These are phyloP conservation scores for Penicillium sp. DNA, from an alignment of 2,329 filamentous ascomycete genomes.

Conservation along the genomic window DNA sequence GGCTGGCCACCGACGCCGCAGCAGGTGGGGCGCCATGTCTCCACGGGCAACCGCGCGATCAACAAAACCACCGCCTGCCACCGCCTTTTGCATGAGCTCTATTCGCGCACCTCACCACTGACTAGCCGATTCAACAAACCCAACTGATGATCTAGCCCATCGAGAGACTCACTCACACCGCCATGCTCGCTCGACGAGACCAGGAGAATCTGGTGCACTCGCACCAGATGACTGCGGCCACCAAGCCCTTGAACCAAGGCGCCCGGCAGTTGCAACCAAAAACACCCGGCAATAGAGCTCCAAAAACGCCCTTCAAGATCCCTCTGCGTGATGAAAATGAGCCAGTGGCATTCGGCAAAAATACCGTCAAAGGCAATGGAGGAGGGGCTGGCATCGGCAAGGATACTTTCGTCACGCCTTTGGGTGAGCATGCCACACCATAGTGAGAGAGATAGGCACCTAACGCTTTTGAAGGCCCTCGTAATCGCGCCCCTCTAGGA, in stretches of 20 bases:
- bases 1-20: neutral
- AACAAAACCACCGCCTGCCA: constrained; percentile 25
- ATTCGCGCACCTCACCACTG: neutral
- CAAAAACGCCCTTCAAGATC: constrained; percentile 78
- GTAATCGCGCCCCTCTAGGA: constrained; percentile 75
- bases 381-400: constrained; percentile 56
- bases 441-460: neutral
- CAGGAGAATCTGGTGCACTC: constrained; percentile 82
- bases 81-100: neutral
- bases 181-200: constrained; percentile 78
- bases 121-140: no score
- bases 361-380: constrained; percentile 51
- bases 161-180: neutral
- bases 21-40: constrained; percentile 20
- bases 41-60: constrained; percentile 37
- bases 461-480: no score
- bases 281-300: constrained; percentile 70
- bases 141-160: neutral
- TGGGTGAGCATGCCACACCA: constrained; percentile 54
- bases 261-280: constrained; percentile 63
- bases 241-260: constrained; percentile 68
- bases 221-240: constrained; percentile 65
- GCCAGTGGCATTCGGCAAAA: constrained; percentile 57
- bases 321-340: constrained; percentile 82
- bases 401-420: constrained; percentile 71